A percentile compares a stretch with the other conserved stretches of the same genome.
Evolutionary conservation across 2,329 filamentous ascomycete species (phyloP).

Genomic region (Aspergillus luchuensis): DNA sequence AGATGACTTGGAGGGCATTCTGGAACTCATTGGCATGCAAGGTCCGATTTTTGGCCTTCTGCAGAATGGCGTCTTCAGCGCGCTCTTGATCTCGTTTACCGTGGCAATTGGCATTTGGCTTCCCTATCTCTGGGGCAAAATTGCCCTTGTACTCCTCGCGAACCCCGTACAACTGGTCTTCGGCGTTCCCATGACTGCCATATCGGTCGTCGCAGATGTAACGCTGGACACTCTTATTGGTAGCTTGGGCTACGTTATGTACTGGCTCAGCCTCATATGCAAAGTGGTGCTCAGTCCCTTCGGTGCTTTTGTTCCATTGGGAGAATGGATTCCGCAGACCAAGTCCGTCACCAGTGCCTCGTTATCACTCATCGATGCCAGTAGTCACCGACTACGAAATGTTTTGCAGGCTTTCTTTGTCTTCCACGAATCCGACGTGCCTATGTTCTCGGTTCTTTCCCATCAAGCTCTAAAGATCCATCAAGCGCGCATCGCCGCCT

Average conservation of each 20-base stretch:
- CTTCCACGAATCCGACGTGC: slow-evolving; percentile 62
- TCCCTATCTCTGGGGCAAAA: slow-evolving; percentile 87
- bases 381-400: slow-evolving; percentile 42
- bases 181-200: slow-evolving; percentile 69
- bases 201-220: slow-evolving; percentile 75
- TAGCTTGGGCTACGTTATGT: slow-evolving; percentile 57
- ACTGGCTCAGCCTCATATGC: slow-evolving; percentile 39
- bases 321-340: slow-evolving; percentile 38
- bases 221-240: slow-evolving; percentile 75
- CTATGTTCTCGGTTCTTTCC: slow-evolving; percentile 74
- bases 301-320: slow-evolving; percentile 36
- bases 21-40: slow-evolving; percentile 95
- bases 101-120: slow-evolving; percentile 84
- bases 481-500: slow-evolving; percentile 54
- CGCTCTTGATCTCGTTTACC: slow-evolving; percentile 83
- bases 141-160: slow-evolving; percentile 76
- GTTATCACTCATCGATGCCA: slow-evolving; percentile 45
- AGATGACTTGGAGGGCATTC: slow-evolving; percentile 92
- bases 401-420: slow-evolving; percentile 43
- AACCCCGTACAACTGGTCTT: slow-evolving; percentile 70
- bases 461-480: slow-evolving; percentile 68
- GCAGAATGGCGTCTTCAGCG: slow-evolving; percentile 94
- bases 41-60: slow-evolving; percentile 86
- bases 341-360: slow-evolving; percentile 45
- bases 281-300: slow-evolving; percentile 38